A percentile compares a stretch with the other conserved stretches of the same genome.
These are phyloP conservation scores for Pseudohyphozyma bogoriensis DNA, from an alignment of 768 basidiomycete genomes.

Conservation along the genomic window DNA sequence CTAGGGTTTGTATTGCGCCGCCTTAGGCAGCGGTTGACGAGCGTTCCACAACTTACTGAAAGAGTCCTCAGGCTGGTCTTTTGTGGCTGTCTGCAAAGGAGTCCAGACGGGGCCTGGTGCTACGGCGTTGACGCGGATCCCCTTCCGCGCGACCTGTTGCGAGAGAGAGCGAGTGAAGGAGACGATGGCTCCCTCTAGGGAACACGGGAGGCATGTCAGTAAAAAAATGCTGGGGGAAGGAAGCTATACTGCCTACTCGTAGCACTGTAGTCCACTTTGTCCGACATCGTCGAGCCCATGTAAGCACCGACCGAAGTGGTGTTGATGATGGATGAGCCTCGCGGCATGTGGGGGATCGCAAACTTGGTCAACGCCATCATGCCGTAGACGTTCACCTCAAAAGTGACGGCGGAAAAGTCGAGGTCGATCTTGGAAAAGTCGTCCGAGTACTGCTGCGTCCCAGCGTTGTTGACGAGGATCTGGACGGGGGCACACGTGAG, in stretches of 20 bases:
- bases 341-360: not conserved
- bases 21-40: no score
- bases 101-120: not conserved
- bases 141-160: not conserved
- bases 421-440: not conserved
- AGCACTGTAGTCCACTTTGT: not conserved
- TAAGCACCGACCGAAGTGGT: not conserved
- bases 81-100: not conserved
- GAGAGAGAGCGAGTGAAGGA: not conserved
- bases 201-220: not conserved
- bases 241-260: not conserved
- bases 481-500: no score
- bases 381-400: not conserved
- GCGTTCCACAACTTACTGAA: no score
- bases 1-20: not conserved
- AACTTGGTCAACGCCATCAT: not conserved
- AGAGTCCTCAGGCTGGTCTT: no score
- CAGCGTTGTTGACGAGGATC: conserved; percentile 1
- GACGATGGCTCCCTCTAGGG: not conserved
- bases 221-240: not conserved
- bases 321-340: not conserved
- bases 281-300: not conserved
- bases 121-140: not conserved
- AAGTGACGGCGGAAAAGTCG: not conserved
- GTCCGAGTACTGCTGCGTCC: not conserved